These are phyloP conservation scores for Udeniomyces megalosporus DNA, from an alignment of 768 basidiomycete species.

Conservation along the genomic window DNA sequence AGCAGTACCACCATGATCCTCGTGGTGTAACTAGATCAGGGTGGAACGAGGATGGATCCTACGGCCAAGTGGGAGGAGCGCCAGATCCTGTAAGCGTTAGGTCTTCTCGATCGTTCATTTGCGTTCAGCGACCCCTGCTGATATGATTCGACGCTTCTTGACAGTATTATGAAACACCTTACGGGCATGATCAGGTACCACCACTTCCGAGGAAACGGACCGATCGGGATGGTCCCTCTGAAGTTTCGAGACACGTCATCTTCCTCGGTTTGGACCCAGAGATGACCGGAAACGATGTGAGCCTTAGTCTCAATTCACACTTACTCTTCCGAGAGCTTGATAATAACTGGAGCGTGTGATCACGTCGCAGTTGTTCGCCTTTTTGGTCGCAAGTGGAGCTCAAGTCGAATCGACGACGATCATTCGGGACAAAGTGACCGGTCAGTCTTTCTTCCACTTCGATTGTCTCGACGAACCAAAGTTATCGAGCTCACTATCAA, in stretches of 20 bases:
- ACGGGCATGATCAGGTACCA: neutral
- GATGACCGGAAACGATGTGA: slow-evolving; percentile 82
- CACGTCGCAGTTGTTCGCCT: slow-evolving; percentile 8
- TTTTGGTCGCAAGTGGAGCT: slow-evolving; percentile 17
- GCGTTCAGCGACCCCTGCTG: neutral
- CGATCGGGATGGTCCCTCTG: slow-evolving; percentile 1
- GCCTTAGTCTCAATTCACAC: slow-evolving; percentile 26
- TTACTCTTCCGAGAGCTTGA: neutral
- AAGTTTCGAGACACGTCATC: slow-evolving; percentile 52
- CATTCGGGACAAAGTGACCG: slow-evolving; percentile 90
- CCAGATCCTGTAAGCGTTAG: neutral
- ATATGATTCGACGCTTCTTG: neutral
- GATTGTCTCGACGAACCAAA: slow-evolving; percentile 48
- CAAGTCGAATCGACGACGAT: slow-evolving; percentile 45
- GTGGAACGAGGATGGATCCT: neutral
- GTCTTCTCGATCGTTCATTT: neutral
- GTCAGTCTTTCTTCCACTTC: slow-evolving; percentile 32
- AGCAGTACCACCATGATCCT: neutral
- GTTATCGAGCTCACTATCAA: slow-evolving; percentile 44
- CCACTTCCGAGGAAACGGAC: neutral
- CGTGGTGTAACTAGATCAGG: neutral
- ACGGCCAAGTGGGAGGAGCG: neutral
- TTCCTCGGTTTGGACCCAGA: slow-evolving; percentile 86
- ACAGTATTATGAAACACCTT: neutral
- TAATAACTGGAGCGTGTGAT: too few relatives aligned